Conservation (phyloP, 2,329 filamentous ascomycete species). For the Triangularia setosa region DNA sequence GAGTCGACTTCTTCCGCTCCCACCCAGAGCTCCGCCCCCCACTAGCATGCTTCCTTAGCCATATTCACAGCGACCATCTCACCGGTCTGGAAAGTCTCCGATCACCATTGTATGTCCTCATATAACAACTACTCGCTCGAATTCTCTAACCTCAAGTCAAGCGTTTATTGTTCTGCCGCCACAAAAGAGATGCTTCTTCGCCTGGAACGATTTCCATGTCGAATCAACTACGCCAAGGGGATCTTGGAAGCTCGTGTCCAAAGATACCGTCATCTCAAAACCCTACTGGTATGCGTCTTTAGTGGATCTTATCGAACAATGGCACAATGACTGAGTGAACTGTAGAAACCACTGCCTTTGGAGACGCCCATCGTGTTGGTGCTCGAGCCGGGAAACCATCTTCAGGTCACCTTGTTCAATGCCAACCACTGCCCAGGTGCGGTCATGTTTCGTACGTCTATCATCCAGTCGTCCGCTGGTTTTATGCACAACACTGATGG, state of each 20-base stretch:
- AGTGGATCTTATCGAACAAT: too few relatives aligned
- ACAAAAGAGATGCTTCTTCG: slow-evolving; percentile 77
- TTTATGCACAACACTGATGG: neutral
- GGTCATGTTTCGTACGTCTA: slow-evolving; percentile 72
- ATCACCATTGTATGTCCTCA: slow-evolving; percentile 60
- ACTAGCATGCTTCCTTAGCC: slow-evolving; percentile 82
- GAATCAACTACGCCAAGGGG: slow-evolving; percentile 75
- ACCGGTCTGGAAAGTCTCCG: slow-evolving; percentile 71
- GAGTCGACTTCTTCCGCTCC: slow-evolving; percentile 77
- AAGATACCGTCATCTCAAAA: slow-evolving; percentile 72
- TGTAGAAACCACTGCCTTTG: slow-evolving; percentile 71
- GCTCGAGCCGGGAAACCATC: slow-evolving; percentile 60
- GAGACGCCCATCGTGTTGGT: slow-evolving; percentile 76
- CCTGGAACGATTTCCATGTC: slow-evolving; percentile 73
- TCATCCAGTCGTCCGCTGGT: fast-evolving
- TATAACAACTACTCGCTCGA: neutral
- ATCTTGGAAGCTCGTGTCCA: slow-evolving; percentile 70
- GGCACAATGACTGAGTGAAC: slow-evolving; percentile 4
- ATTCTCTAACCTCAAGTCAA: slow-evolving; percentile 28
- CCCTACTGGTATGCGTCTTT: slow-evolving; percentile 47
- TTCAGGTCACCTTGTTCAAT: slow-evolving; percentile 81
- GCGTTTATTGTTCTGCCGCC: slow-evolving; percentile 81
- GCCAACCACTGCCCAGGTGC: slow-evolving; percentile 89
- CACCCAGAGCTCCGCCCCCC: slow-evolving; percentile 54
- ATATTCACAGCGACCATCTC: slow-evolving; percentile 89